These are phyloP conservation scores for Stemphylium beticola DNA, from an alignment of 2,329 filamentous ascomycete genomes.

Conservation along the genomic window DNA sequence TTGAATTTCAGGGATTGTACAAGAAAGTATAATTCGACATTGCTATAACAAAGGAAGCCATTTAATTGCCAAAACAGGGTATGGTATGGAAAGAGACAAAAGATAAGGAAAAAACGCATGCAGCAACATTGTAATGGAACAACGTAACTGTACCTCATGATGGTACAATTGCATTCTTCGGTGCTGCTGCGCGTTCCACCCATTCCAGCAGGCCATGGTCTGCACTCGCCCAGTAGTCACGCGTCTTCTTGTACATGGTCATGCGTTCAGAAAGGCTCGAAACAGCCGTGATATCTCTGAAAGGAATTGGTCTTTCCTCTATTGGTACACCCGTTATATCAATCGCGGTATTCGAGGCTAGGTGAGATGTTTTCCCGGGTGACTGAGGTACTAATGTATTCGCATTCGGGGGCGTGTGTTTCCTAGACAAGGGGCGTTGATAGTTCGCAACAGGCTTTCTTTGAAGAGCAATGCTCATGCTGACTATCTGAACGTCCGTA, in stretches of 20 bases:
- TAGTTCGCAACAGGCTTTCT: background rate
- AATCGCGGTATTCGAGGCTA: constrained; percentile 43
- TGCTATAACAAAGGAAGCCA: too few relatives aligned
- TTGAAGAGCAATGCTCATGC: background rate
- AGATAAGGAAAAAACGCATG: too few relatives aligned
- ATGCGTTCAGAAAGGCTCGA: constrained; percentile 36
- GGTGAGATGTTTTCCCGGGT: constrained; percentile 28
- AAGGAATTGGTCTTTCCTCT: constrained; percentile 34
- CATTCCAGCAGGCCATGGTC: constrained; percentile 43
- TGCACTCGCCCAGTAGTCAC: constrained; percentile 45
- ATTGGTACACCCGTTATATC: constrained; percentile 28
- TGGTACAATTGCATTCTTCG: constrained; percentile 1
- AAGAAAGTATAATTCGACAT: too few relatives aligned
- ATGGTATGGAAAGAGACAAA: too few relatives aligned
- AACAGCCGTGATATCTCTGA: constrained; percentile 39
- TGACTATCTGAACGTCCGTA: background rate
- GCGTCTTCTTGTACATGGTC: constrained; percentile 41
- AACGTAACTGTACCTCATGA: too few relatives aligned
- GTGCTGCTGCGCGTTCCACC: constrained; percentile 18
- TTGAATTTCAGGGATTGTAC: too few relatives aligned
- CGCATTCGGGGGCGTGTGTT: background rate
- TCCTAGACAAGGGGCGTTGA: background rate
- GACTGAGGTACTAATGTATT: background rate
- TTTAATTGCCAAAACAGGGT: too few relatives aligned
- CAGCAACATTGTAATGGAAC: too few relatives aligned